Evolutionary conservation across 2,329 filamentous ascomycete genomes (phyloP), one percentile per base, ranked within the genome.

Genomic region (Exutisphaerella laricina): DNA sequence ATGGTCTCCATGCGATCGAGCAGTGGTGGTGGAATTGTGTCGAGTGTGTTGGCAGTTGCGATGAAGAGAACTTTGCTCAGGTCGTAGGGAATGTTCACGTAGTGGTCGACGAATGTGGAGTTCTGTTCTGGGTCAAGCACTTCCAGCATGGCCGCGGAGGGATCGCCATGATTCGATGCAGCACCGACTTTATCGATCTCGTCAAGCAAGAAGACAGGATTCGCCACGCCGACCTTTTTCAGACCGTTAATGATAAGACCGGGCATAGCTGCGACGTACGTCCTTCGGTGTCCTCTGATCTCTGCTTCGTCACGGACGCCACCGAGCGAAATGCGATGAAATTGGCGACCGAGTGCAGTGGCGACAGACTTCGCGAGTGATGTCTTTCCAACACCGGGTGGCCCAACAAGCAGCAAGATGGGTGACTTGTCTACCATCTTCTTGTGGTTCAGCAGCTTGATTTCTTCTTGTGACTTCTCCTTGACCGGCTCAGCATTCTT

Each of bases 251-350:
- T 89, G 46, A 98, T 85, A 42, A 97, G 73, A 41, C 92, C 92
- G 7, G 92, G 92, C 90, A 98, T 96, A n/a, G 92, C 92, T 16
- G 92, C 92, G 45, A 98, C 92, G 61, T 98, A 98, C 0, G 92
- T 98, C 55, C 92, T 78, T 43, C 92, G 79, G 66, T 98, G 92
- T 7, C 92, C 92, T 46, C 92, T 80, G 47, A 98, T 97, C 68
- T 98, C 92, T 12, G 92, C 92, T 65, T 98, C 92, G 58, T 98
- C 92, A 41, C 92, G 77, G 3, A 98, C 90, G 55, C 92, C 92
- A 48, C 92, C 92, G 3, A 98, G 80, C 3, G 92, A 97, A 57
- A 98, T 96, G 33, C 92, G 82, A 66, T 98, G 90, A 65, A 98
- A 98, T 64, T 96, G 94, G 51, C 92, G 82, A 12, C 90, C 90